phyloP scores from a whole-genome alignment of 225 moss, liverwort and hornwort species.

The Polytrichum formosum region DNA sequence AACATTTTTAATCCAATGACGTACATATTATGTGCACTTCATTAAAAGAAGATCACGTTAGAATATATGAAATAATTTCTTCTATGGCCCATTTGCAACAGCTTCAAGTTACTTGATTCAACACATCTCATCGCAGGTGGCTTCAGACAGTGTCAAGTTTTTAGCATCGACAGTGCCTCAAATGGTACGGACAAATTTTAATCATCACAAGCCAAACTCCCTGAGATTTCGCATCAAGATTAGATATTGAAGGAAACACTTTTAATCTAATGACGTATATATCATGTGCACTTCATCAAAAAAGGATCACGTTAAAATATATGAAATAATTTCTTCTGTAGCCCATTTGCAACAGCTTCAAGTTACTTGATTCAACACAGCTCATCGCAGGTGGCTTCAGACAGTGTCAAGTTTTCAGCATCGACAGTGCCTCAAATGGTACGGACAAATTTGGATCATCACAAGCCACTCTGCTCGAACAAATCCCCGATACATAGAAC shows the following conservation, averaged over 20 bases:
- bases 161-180: not conserved
- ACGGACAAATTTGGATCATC: not conserved
- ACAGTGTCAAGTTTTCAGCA: not conserved
- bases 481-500: not conserved
- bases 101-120: no score
- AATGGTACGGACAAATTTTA: constrained; percentile 1
- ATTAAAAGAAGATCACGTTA: not conserved
- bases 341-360: not conserved
- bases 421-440: not conserved
- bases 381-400: not conserved
- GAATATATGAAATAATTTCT: not conserved
- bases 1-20: no score
- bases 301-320: not conserved
- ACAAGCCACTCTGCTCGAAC: not conserved
- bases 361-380: no score
- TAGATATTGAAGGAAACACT: not conserved
- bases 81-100: not conserved
- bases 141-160: not conserved
- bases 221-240: not conserved
- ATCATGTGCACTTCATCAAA: not conserved
- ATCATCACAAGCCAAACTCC: not conserved
- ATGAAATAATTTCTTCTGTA: not conserved
- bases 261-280: no score
- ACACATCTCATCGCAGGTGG: not conserved
- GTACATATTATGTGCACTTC: not conserved